phyloP scores from a whole-genome alignment of 352 stramenopile species.

The Blastocystis sp. region DNA sequence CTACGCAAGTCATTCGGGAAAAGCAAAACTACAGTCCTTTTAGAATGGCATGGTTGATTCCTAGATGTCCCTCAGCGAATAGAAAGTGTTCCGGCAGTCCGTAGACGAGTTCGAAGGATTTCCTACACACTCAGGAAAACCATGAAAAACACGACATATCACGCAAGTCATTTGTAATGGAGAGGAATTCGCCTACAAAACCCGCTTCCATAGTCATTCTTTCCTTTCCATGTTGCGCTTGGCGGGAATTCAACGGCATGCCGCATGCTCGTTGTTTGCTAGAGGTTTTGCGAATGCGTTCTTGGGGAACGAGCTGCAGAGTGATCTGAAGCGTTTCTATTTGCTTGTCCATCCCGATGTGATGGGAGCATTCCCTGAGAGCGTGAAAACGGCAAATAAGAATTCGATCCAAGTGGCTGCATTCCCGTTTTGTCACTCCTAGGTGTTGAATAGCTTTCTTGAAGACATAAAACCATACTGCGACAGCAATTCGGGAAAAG shows the following conservation, averaged over 20 bases:
- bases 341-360: slow-evolving; percentile 61
- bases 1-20: not conserved
- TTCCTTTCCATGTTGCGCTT: not conserved
- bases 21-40: not conserved
- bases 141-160: not conserved
- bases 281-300: slow-evolving; percentile 34
- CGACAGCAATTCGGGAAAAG: slow-evolving; percentile 29
- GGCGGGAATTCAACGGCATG: not conserved
- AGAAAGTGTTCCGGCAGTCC: not conserved
- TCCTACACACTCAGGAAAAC: not conserved
- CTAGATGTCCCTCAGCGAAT: slow-evolving; percentile 16
- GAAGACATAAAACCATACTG: slow-evolving; percentile 59
- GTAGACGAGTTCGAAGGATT: not conserved
- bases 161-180: not conserved
- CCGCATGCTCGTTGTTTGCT: not conserved
- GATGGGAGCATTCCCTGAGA: slow-evolving; percentile 51
- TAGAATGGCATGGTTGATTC: slow-evolving; percentile 30
- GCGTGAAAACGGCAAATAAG: slow-evolving; percentile 41
- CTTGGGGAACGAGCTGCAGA: slow-evolving; percentile 54
- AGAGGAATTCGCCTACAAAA: slow-evolving; percentile 5
- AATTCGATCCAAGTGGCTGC: slow-evolving; percentile 20
- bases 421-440: not conserved
- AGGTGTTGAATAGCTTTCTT: slow-evolving; percentile 65
- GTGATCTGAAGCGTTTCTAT: slow-evolving; percentile 45
- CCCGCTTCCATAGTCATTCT: not conserved